Evolutionary conservation across 495 filamentous ascomycete species (phyloP).

Genomic region (Amorphotheca resinae): DNA sequence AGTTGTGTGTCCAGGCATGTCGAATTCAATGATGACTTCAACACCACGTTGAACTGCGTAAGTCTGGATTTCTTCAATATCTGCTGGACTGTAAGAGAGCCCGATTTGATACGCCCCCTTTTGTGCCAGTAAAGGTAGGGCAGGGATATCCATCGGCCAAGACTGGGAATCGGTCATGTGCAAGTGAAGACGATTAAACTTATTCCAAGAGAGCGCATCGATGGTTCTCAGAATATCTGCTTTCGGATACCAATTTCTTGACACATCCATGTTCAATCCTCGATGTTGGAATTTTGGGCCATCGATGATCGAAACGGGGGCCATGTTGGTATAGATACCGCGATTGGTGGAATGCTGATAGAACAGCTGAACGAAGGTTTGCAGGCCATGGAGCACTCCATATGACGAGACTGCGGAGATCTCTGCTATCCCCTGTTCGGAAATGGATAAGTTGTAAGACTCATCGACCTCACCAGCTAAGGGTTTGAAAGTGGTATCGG

Average conservation of each 20-base stretch:
- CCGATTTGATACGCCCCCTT: conserved; percentile 54
- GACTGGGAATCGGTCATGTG: conserved; percentile 75
- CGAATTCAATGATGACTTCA: conserved; percentile 64
- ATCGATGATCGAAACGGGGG: conserved; percentile 55
- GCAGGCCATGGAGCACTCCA: conserved; percentile 53
- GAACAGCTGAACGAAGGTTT: conserved; percentile 67
- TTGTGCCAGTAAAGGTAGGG: conserved; percentile 52
- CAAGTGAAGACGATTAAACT: conserved; percentile 58
- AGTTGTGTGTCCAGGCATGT: conserved; percentile 71
- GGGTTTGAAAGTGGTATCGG: conserved; percentile 39
- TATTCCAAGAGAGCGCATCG: conserved; percentile 60
- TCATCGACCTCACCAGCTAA: conserved; percentile 54
- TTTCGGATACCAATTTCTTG: conserved; percentile 51
- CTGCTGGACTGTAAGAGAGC: conserved; percentile 48
- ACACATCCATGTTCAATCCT: conserved; percentile 61
- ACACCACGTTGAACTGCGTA: conserved; percentile 57
- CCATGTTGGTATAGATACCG: conserved; percentile 49
- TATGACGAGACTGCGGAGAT: conserved; percentile 50
- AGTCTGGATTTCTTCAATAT: conserved; percentile 49
- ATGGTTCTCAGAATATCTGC: conserved; percentile 54
- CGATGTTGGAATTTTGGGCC: conserved; percentile 56
- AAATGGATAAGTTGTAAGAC: conserved; percentile 53
- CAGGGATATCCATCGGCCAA: conserved; percentile 69
- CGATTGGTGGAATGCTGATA: conserved; percentile 45
- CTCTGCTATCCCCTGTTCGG: conserved; percentile 36